These are phyloP conservation scores for Solanum hybrid DNA, from an alignment of 305 asterid genomes.

Conservation along the genomic window DNA sequence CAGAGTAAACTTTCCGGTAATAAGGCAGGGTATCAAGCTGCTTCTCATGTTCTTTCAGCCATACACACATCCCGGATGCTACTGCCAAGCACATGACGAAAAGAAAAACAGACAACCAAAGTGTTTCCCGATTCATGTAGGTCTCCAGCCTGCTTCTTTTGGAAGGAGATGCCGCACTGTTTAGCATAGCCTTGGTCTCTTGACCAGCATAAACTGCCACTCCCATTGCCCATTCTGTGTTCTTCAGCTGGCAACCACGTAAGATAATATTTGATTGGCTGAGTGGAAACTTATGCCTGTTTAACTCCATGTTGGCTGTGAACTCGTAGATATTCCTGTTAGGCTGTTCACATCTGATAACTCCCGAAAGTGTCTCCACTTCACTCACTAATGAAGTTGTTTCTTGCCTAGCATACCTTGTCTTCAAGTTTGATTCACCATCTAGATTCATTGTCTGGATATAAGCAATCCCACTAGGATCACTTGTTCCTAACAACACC, in stretches of 20 bases:
- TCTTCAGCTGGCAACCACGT: slow-evolving; percentile 98
- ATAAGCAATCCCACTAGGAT: slow-evolving; percentile 92
- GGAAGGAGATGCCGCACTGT: slow-evolving; percentile 83
- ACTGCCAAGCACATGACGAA: slow-evolving; percentile 78
- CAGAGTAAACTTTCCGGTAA: slow-evolving; percentile 65
- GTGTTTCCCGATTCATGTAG: slow-evolving; percentile 89
- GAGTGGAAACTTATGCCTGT: slow-evolving; percentile 60
- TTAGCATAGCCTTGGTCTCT: slow-evolving; percentile 97
- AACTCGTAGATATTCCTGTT: slow-evolving; percentile 94
- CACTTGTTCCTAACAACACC: slow-evolving; percentile 88
- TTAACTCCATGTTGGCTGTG: slow-evolving; percentile 83
- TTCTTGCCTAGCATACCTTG: slow-evolving; percentile 99
- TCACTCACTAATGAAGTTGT: slow-evolving; percentile 55
- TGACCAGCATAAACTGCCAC: slow-evolving; percentile 97
- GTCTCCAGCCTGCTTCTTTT: slow-evolving; percentile 94
- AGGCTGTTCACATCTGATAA: slow-evolving; percentile 92
- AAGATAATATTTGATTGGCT: slow-evolving; percentile 88
- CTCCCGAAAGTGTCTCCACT: slow-evolving; percentile 53
- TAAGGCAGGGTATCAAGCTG: slow-evolving; percentile 82
- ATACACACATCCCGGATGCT: slow-evolving; percentile 79
- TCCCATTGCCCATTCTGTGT: slow-evolving; percentile 91
- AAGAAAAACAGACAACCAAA: slow-evolving; percentile 88
- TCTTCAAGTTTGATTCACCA: slow-evolving; percentile 96
- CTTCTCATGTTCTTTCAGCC: slow-evolving; percentile 58
- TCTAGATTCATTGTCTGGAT: slow-evolving; percentile 98